Evolutionary conservation across 306 rosid species (phyloP).

Genomic region (Prunus persica): Prunus_persica_NCBIv2 NC_034010.1:142501-143000

Average conservation of each 20-base stretch:
- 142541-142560: not conserved
- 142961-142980: not conserved
- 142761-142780: not conserved
- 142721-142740: conserved; percentile 44
- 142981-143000: not conserved
- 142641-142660: conserved; percentile 89
- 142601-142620: conserved; percentile 34
- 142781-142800: conserved; percentile 1
- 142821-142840: too few species aligned
- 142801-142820: not conserved
- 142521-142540: conserved; percentile 16
- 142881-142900: not conserved
- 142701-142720: conserved; percentile 83
- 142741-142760: conserved; percentile 14
- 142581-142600: not conserved
- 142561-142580: not conserved
- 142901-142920: not conserved
- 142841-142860: too few species aligned
- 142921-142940: not conserved
- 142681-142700: conserved; percentile 85
- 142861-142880: too few species aligned
- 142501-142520: conserved; percentile 86
- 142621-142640: conserved; percentile 90
- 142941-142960: conserved; percentile 1
- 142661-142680: conserved; percentile 72